A percentile compares a stretch with the other conserved stretches of the same genome.
phyloP scores from a whole-genome alignment of 441 rosid species.

The Brassica hybrid region DNA sequence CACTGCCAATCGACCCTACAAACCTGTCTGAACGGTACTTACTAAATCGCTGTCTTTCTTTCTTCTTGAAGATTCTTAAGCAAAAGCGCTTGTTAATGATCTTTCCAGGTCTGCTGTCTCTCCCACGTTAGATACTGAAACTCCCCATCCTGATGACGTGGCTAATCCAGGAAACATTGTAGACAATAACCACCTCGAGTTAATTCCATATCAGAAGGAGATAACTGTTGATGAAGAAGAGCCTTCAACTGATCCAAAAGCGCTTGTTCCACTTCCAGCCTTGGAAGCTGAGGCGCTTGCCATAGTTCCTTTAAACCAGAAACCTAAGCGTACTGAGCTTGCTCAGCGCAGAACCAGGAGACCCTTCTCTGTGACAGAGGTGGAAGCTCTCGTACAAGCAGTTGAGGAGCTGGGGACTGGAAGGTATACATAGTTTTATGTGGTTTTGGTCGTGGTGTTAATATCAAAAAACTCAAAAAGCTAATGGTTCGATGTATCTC shows the following conservation, averaged over 20 bases:
- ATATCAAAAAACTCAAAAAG: not conserved
- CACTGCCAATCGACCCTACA: constrained; percentile 27
- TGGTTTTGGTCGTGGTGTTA: not conserved
- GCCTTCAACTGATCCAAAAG: not conserved
- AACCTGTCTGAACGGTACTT: constrained; percentile 41
- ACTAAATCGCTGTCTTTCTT: constrained; percentile 23
- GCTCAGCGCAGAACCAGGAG: constrained; percentile 7
- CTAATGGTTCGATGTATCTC: not conserved
- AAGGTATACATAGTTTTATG: not conserved
- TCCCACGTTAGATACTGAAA: constrained; percentile 49
- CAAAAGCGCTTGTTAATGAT: constrained; percentile 22
- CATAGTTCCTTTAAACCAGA: not conserved
- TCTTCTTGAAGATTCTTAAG: constrained; percentile 36
- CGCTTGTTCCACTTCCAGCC: not conserved
- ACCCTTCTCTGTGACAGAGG: constrained; percentile 4
- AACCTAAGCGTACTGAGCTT: constrained; percentile 4
- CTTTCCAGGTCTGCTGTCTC: constrained; percentile 35
- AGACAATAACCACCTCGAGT: not conserved
- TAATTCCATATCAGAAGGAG: not conserved
- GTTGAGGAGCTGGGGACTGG: not conserved
- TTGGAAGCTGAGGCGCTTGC: constrained; percentile 1
- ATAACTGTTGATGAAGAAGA: not conserved
- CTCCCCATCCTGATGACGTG: not conserved
- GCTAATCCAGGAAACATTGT: not conserved
- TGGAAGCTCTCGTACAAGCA: constrained; percentile 10